phyloP scores from a whole-genome alignment of 768 basidiomycete genomes.

The Asterophora parasitica region DNA sequence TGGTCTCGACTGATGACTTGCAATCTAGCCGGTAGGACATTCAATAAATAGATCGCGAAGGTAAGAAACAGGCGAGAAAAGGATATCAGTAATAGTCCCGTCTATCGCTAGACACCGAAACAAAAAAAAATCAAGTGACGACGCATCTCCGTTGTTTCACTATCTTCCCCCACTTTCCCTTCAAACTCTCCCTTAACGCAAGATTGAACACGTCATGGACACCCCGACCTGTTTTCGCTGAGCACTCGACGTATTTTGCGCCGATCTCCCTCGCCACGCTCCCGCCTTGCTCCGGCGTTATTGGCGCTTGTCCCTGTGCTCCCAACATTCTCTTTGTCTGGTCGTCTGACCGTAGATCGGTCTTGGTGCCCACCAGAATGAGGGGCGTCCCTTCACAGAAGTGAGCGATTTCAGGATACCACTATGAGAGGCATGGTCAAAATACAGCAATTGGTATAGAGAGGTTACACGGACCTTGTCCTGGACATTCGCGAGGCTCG shows the following conservation, averaged over 20 bases:
- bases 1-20: background rate
- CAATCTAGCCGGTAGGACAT: background rate
- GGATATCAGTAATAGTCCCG: slow-evolving; percentile 21
- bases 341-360: slow-evolving; percentile 82
- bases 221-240: slow-evolving; percentile 85
- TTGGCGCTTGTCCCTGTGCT: slow-evolving; percentile 82
- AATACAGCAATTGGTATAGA: background rate
- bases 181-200: slow-evolving; percentile 88
- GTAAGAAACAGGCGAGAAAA: slow-evolving; percentile 5
- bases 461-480: slow-evolving; percentile 59
- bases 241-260: slow-evolving; percentile 90
- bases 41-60: slow-evolving; percentile 8
- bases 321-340: slow-evolving; percentile 82
- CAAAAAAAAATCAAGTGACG: slow-evolving; percentile 34
- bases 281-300: slow-evolving; percentile 78
- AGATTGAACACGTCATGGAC: slow-evolving; percentile 90
- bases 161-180: slow-evolving; percentile 69
- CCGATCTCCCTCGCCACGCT: slow-evolving; percentile 91
- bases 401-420: slow-evolving; percentile 91
- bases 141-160: slow-evolving; percentile 71
- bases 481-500: slow-evolving; percentile 84
- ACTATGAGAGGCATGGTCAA: slow-evolving; percentile 39
- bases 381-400: slow-evolving; percentile 88
- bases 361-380: slow-evolving; percentile 92
- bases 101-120: slow-evolving; percentile 17